Percentiles rank a stretch among this genome's conserved stretches.
phyloP scores from a whole-genome alignment of 2,329 filamentous ascomycete genomes.

The Seiridium cupressi region DNA sequence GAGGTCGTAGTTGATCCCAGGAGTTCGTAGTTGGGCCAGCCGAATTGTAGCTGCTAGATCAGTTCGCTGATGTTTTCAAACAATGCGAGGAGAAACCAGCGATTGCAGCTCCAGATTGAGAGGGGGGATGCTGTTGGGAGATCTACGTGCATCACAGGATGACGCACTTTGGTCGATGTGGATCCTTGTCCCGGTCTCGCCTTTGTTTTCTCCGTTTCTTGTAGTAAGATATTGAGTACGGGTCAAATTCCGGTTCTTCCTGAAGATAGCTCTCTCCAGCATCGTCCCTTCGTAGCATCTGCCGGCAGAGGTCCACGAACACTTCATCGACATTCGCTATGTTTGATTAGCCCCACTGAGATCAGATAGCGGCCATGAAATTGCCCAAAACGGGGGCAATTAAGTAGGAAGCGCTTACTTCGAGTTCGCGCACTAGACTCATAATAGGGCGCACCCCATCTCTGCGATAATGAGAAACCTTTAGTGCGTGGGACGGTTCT shows the following conservation, averaged over 20 bases:
- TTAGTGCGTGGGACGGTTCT: slow-evolving; percentile 73
- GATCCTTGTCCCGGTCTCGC: slow-evolving; percentile 20
- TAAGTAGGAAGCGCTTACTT: slow-evolving; percentile 42
- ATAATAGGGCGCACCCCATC: slow-evolving; percentile 88
- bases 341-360: slow-evolving; percentile 2
- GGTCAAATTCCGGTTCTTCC: slow-evolving; percentile 41
- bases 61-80: neutral
- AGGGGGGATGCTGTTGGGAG: neutral
- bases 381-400: neutral
- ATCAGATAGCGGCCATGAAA: slow-evolving; percentile 16
- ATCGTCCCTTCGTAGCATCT: slow-evolving; percentile 76
- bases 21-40: no score
- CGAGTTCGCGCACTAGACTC: slow-evolving; percentile 81
- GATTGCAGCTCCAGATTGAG: neutral
- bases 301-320: slow-evolving; percentile 79
- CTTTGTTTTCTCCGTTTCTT: slow-evolving; percentile 30
- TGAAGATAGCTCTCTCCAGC: slow-evolving; percentile 35
- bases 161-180: slow-evolving; percentile 37
- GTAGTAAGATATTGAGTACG: slow-evolving; percentile 27
- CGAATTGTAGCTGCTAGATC: no score
- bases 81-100: neutral
- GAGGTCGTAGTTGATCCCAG: no score
- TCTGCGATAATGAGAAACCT: slow-evolving; percentile 81
- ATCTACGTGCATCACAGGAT: slow-evolving; percentile 34
- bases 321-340: slow-evolving; percentile 84